Evolutionary conservation across 75 land plant species (phyloP), one percentile per base, ranked within the genome.

Genomic region (Cunninghamia lanceolata): DNA sequence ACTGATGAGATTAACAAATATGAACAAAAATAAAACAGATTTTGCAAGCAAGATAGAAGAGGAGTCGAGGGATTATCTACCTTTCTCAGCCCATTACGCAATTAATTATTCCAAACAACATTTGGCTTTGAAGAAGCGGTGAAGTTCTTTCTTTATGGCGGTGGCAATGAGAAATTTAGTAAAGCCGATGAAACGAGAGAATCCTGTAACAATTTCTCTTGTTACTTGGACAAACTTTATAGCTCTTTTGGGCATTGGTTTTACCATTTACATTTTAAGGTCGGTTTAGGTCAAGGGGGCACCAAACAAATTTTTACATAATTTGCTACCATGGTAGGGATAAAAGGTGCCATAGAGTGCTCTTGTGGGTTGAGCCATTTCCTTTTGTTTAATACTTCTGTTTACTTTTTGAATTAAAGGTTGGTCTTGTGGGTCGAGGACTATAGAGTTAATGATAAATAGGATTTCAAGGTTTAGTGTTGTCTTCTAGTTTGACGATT

Each of bases 61-160:
- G 50, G 34, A 80, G 14, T 43, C 30, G 15, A 32, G 36, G 11
- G 0, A 73, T 32, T 15, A 43, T 80, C 82, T 80, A 45, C 82
- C 82, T 80, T 80, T 80, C 32, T 80, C 82, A 80, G 52, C 82
- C 82, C 82, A 45, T 80, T n/a, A 45, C 32, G 82, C 14, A 80
- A 80, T 80, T 80, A 80, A 43, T 80, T 80, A n/a, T 80, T 80
- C 32, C 14, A 1, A 43, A 45, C 9, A 80, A 45, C 13, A 3
- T 80, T 80, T 50, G 3, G 15, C 82, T 80, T 45, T 80, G 82
- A 10, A 9, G 32, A 11, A 28, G 50, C 47, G 45, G 47, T 11
- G 14, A 43, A n/a, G 50, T 45, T 80, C 32, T 80, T 80, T 42
- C 25, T 43, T 40, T 45, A 28, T n/a, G 82, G 82, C 82, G 82